A percentile compares a stretch with the other conserved stretches of the same genome.
phyloP scores from a whole-genome alignment of 805 yeast species.

The Priceomyces medius region DNA sequence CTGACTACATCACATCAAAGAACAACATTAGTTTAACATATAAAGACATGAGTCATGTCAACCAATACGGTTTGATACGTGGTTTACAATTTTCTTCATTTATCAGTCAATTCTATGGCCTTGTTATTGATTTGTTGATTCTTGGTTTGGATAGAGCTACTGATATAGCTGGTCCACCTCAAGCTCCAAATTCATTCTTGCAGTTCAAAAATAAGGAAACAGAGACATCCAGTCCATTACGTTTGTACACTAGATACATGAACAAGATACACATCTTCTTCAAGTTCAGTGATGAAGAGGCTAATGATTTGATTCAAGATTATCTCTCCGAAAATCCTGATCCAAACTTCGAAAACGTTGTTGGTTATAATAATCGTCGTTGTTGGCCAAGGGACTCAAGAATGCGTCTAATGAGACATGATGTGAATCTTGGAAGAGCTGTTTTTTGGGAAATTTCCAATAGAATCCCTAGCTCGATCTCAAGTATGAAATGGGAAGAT shows the following conservation, averaged over 20 bases:
- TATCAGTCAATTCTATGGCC: conserved; percentile 85
- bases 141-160: conserved; percentile 85
- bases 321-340: conserved; percentile 84
- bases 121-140: conserved; percentile 75
- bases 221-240: conserved; percentile 72
- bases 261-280: conserved; percentile 81
- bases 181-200: conserved; percentile 71
- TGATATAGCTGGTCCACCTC: conserved; percentile 79
- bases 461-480: conserved; percentile 74
- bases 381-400: conserved; percentile 95
- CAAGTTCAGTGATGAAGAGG: conserved; percentile 70
- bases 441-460: conserved; percentile 85
- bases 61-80: conserved; percentile 81
- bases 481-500: conserved; percentile 74
- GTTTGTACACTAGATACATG: conserved; percentile 77
- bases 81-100: conserved; percentile 92
- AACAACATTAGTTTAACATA: conserved; percentile 78
- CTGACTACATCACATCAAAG: conserved; percentile 91
- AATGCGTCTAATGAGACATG: conserved; percentile 87
- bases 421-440: conserved; percentile 90
- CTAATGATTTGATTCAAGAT: conserved; percentile 72
- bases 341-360: conserved; percentile 82
- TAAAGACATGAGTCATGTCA: conserved; percentile 94
- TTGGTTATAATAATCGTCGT: conserved; percentile 81
- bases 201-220: conserved; percentile 60